phyloP scores from a whole-genome alignment of 257 asterid species.

The Ligustrum vulgare region DNA sequence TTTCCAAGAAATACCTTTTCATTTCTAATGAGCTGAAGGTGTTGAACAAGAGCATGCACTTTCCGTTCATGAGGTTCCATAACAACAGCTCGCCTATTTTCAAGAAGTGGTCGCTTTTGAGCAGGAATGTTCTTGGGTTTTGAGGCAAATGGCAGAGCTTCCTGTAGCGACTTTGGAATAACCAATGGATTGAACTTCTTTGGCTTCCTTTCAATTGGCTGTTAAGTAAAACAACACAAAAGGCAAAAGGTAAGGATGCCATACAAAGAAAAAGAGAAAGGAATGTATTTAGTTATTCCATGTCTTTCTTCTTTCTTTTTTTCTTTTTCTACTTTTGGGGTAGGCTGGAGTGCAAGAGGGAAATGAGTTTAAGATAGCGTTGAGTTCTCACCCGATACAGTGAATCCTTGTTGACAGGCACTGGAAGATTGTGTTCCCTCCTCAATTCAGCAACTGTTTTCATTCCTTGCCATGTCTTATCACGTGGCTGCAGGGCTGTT shows the following conservation, averaged over 20 bases:
- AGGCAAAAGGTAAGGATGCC: conserved; percentile 13
- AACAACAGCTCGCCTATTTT: conserved; percentile 71
- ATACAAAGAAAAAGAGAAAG: conserved; percentile 9
- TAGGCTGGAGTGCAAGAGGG: neutral
- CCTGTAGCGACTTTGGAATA: conserved; percentile 72
- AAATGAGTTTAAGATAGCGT: neutral
- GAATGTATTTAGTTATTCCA: neutral
- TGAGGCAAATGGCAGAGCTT: conserved; percentile 69
- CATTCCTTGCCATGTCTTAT: conserved; percentile 85
- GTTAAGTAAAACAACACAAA: conserved; percentile 11
- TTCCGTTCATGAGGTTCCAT: conserved; percentile 76
- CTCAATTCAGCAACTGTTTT: conserved; percentile 86
- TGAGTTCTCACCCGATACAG: conserved; percentile 59
- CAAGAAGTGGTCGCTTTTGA: conserved; percentile 43
- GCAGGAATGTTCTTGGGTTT: conserved; percentile 74
- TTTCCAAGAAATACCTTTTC: conserved; percentile 55
- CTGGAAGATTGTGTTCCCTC: conserved; percentile 66
- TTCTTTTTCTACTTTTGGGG: neutral
- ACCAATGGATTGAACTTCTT: conserved; percentile 82
- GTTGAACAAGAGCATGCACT: conserved; percentile 70
- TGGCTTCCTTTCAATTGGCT: conserved; percentile 86
- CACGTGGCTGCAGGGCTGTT: conserved; percentile 89
- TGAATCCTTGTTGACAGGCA: conserved; percentile 88
- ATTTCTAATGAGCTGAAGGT: conserved; percentile 54
- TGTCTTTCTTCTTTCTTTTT: neutral